Evolutionary conservation across 106 monocot genomes (phyloP).

Genomic region (Allium fistulosum): DNA sequence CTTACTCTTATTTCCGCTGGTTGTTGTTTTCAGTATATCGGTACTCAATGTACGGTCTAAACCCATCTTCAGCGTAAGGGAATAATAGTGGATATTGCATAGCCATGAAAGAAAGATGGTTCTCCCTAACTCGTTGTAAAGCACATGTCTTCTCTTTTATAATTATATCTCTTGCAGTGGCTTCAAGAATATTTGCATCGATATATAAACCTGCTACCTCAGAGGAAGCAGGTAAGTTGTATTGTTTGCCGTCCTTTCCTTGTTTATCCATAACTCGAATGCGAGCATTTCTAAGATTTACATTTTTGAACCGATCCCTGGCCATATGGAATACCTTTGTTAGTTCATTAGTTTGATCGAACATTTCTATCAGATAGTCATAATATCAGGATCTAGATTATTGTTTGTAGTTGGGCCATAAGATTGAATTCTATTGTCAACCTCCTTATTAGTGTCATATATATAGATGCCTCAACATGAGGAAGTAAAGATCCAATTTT

Average conservation of each 20-base stretch:
- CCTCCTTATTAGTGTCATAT: not conserved
- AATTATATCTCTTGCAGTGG: not conserved
- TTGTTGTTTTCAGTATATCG: not conserved
- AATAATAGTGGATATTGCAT: constrained; percentile 15
- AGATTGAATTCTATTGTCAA: not conserved
- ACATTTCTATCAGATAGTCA: no score
- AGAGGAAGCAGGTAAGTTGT: not conserved
- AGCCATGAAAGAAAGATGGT: not conserved
- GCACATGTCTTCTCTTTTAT: not conserved
- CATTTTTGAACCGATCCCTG: no score
- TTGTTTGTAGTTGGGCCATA: not conserved
- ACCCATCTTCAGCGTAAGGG: constrained; percentile 9
- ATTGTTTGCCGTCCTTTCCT: not conserved
- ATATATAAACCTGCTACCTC: not conserved
- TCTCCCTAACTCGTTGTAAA: not conserved
- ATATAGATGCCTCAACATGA: not conserved
- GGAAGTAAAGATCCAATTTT: not conserved
- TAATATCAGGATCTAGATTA: no score
- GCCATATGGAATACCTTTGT: no score
- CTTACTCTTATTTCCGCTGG: not conserved
- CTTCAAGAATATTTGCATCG: not conserved
- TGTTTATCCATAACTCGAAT: not conserved
- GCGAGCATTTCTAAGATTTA: no score
- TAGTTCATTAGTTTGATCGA: no score
- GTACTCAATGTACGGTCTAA: not conserved